Evolutionary conservation across 2,329 filamentous ascomycete species (phyloP).

Genomic region (Fusarium annulatum): DNA sequence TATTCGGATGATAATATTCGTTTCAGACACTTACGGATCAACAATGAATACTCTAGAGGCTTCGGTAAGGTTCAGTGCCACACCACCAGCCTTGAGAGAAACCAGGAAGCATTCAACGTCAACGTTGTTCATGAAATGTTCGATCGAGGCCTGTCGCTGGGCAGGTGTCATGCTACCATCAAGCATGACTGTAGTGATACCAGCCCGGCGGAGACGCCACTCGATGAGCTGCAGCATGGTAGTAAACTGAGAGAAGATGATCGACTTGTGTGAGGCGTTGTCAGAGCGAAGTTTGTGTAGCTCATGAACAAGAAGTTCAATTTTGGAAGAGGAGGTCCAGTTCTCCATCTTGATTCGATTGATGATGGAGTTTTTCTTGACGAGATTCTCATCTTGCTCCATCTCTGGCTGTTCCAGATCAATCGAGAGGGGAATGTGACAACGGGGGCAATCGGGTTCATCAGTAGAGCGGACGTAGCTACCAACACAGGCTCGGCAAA

Average conservation of each 20-base stretch:
- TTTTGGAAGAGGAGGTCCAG: slow-evolving; percentile 98
- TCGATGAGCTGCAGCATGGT: slow-evolving; percentile 97
- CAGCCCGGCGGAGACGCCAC: slow-evolving; percentile 95
- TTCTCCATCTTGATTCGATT: slow-evolving; percentile 99
- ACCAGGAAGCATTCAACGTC: slow-evolving; percentile 97
- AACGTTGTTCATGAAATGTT: slow-evolving; percentile 95
- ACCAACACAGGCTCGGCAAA: slow-evolving; percentile 56
- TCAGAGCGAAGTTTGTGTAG: slow-evolving; percentile 91
- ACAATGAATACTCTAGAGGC: slow-evolving; percentile 95
- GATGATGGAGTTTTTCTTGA: slow-evolving; percentile 97
- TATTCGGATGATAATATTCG: not conserved
- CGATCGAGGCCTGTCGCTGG: slow-evolving; percentile 91
- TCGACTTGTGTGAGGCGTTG: slow-evolving; percentile 94
- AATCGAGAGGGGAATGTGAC: slow-evolving; percentile 89
- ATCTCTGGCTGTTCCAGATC: slow-evolving; percentile 96
- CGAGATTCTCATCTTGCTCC: slow-evolving; percentile 84
- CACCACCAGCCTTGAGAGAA: slow-evolving; percentile 94
- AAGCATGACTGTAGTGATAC: slow-evolving; percentile 97
- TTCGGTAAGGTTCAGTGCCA: slow-evolving; percentile 94
- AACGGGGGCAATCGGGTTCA: slow-evolving; percentile 84
- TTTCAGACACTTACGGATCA: slow-evolving; percentile 77
- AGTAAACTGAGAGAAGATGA: slow-evolving; percentile 97
- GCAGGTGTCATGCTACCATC: slow-evolving; percentile 97
- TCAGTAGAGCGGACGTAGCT: slow-evolving; percentile 79
- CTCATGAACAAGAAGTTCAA: slow-evolving; percentile 94